phyloP scores from a whole-genome alignment of 192 early-diverging fungal species.

The Backusella macrospora region DNA sequence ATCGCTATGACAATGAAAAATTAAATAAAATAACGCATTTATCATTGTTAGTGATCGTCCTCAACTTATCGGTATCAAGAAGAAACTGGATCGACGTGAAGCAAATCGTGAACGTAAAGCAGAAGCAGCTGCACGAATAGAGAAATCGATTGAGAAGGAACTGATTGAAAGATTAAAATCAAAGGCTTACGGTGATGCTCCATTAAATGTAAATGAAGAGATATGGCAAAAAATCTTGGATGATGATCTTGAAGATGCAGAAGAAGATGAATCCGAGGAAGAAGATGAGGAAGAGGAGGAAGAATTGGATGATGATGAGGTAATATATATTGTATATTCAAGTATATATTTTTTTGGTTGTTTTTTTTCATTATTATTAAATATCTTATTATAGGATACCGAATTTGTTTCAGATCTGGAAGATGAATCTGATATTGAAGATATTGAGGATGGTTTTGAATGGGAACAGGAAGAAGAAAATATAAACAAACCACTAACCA shows the following conservation, averaged over 20 bases:
- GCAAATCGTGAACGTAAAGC: conserved; percentile 85
- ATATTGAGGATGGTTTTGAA: conserved; percentile 31
- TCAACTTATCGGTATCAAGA: conserved; percentile 87
- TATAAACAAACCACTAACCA: conserved; percentile 44
- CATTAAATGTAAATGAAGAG: conserved; percentile 90
- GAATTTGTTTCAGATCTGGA: conserved; percentile 66
- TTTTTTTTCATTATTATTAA: conserved; percentile 43
- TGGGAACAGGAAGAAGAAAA: conserved; percentile 50
- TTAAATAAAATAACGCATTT: not conserved
- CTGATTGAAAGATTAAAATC: conserved; percentile 87
- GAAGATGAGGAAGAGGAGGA: conserved; percentile 74
- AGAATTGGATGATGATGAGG: conserved; percentile 52
- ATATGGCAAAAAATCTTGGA: conserved; percentile 91
- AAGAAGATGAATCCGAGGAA: conserved; percentile 70
- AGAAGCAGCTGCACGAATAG: conserved; percentile 88
- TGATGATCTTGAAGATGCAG: conserved; percentile 67
- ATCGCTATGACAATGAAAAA: not conserved
- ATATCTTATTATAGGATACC: conserved; percentile 39
- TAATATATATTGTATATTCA: conserved; percentile 14
- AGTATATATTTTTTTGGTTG: too few relatives aligned
- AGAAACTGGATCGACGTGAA: conserved; percentile 93
- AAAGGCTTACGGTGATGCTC: conserved; percentile 95
- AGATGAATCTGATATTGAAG: conserved; percentile 61
- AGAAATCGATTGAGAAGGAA: conserved; percentile 94
- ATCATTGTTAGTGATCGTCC: conserved; percentile 46